Evolutionary conservation across 495 filamentous ascomycete genomes (phyloP).

Genomic region (Recurvomyces mirabilis): DNA sequence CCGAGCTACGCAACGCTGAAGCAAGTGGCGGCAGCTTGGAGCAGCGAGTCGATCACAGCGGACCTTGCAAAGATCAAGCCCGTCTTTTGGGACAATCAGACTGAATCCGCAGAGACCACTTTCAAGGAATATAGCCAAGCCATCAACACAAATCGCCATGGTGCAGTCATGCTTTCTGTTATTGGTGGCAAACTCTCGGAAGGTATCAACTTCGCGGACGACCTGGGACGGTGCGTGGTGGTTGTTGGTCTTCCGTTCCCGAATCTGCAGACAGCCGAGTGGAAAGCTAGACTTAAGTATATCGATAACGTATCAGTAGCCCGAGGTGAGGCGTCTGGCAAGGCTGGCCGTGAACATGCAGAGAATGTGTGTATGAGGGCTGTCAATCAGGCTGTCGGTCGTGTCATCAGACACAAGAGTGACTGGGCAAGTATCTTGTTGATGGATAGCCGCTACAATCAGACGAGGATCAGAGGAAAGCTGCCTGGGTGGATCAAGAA

Average conservation of each 20-base stretch:
- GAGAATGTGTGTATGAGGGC: slow-evolving; percentile 94
- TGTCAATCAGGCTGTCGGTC: slow-evolving; percentile 91
- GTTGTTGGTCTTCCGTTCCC: slow-evolving; percentile 89
- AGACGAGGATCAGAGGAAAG: slow-evolving; percentile 58
- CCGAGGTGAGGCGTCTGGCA: slow-evolving; percentile 24
- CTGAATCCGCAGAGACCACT: slow-evolving; percentile 43
- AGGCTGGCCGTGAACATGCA: slow-evolving; percentile 76
- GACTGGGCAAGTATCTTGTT: slow-evolving; percentile 89
- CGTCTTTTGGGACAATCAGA: slow-evolving; percentile 28
- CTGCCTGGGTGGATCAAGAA: slow-evolving; percentile 79
- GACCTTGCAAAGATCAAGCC: slow-evolving; percentile 26
- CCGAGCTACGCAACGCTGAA: slow-evolving; percentile 86
- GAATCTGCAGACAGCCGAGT: slow-evolving; percentile 78
- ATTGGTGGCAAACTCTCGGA: slow-evolving; percentile 91
- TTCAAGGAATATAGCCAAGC: slow-evolving; percentile 60
- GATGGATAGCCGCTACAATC: slow-evolving; percentile 66
- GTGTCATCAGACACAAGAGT: slow-evolving; percentile 75
- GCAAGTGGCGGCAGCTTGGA: slow-evolving; percentile 59
- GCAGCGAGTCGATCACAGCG: slow-evolving; percentile 34
- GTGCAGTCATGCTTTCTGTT: slow-evolving; percentile 82
- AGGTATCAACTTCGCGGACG: slow-evolving; percentile 96
- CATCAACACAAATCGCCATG: slow-evolving; percentile 48
- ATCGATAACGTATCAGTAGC: slow-evolving; percentile 56
- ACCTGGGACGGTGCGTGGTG: slow-evolving; percentile 74
- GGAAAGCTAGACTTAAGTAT: slow-evolving; percentile 83